Base-by-base conservation (phyloP, 2,329 filamentous ascomycete genomes). In the Penicillium digitatum region DNA sequence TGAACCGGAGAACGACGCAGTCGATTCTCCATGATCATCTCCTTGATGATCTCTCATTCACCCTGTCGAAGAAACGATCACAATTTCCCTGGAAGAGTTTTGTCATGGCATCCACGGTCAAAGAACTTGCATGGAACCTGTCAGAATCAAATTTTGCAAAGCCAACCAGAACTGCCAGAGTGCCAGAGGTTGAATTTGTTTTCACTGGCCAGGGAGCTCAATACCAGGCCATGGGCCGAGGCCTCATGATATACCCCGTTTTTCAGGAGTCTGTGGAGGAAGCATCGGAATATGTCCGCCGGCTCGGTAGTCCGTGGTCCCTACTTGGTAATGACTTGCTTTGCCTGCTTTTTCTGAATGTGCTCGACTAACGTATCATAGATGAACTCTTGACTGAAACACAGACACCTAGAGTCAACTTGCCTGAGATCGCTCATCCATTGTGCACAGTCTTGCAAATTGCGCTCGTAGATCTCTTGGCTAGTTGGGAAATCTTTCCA, bases 121-220 rank as follows among this genome's bases (percentile, higher is more conserved):
- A 58, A 31, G 54, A 64, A 10, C 56, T 64, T 11, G 45, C 60
- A 8, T 51, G 42, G 52, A 55, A 58, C 39, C 35, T 67, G 4
- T 55, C 57, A 0, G 62, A 62, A 42, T 38, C 20, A 7, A 50
- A 55, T 43, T 62, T 57, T 37, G 35, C 48, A 4, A 57, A 58
- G 12, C 52, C 57, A 9, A 29, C 56, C 5, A 47, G 60, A 24
- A 46, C 50, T 2, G 40, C 48, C 10, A 27, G 29, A 34, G 26
- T 46, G 9, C 54, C 58, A 1, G 55, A 54, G 3, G 38, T 74
- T 8, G 67, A 58, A 11, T 74, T 73, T 49, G 63, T 74, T n/a
- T 74, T 74, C 52, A 74, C 72, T 3, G 72, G 72, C 0, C 72
- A 75, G 48, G 72, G 72, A 5, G 72, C 72, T 14, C 72, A 74